Base-by-base conservation (phyloP, 306 rosid genomes). In the Dicorynia guianensis region DNA sequence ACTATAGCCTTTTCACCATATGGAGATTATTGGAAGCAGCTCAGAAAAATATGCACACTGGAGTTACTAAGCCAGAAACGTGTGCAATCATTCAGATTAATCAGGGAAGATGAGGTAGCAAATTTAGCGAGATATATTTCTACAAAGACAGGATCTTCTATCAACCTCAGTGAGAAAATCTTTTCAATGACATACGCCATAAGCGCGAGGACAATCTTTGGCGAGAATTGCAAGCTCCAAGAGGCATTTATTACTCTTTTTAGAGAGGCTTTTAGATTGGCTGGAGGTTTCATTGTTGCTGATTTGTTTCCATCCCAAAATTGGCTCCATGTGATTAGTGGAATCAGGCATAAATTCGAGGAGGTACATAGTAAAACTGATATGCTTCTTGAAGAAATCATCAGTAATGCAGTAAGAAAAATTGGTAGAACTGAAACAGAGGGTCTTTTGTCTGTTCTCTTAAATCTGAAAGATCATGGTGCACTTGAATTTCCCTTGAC, bases 21-120 rank as follows among this genome's bases (percentile, higher is more conserved):
- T 40, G 78, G 72, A 13, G 57, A 66, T 11, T 81, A 75, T 59
- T 79, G 81, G 81, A 59, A 33, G 64, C 63, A 75, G 14, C 33
- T 83, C 48, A 30, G 87, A 42, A 83, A 79, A 44, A 75, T 83
- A 11, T 74, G 84, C 59, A 58, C 68, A 0, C 1, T 59, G 11
- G 80, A 82, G 66, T 69, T 78, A 3, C 49, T 81, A 11, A 78
- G 53, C 13, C 17, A 79, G 6, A 75, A 73, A 11, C 72, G 85
- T 4, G 85, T 77, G 17, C 44, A 40, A 74, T 59, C 38, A 3
- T 46, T 46, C 50, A 11, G 10, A 49, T 64, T 72, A 6, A 52
- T 64, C 14, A 39, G 73, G 12, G 57, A 64, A 61, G 79, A 53
- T 52, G 84, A 76, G 50, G 74, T 73, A 4, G 54, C 55, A 9